Evolutionary conservation across 2,329 filamentous ascomycete genomes (phyloP), one percentile per base, ranked within the genome.

Genomic region (Fonsecaea nubica): DNA sequence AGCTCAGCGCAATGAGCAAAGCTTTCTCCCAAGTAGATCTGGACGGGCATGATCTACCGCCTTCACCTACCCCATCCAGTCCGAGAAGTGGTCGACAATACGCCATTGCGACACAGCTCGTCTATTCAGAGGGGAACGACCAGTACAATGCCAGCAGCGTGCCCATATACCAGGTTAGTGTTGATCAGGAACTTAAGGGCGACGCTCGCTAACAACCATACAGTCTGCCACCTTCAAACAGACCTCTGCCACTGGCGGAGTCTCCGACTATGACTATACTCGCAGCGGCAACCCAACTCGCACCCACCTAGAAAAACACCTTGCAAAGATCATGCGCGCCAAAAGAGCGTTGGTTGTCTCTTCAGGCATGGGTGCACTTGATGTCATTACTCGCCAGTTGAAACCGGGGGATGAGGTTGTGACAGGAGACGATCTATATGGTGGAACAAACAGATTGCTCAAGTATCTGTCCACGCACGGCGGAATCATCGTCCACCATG

Each of bases 251-350:
- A 70, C 67, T 4, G 90, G 91, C 69, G 85, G 81, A 54, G 92
- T 92, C 66, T 92, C 92, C 67, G 93, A 98, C 80, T 99, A 98
- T 80, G 95, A 99, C 83, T 99, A 99, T 83, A 98, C 95, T 67
- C 92, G 96, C 68, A 98, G 93, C 40, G 95, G 95, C 64, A 99
- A 99, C 78, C 95, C 95, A 18, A 99, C 95, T 65, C 88, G 95
- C 71, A 96, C 94, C 38, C 95, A 99, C 76, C 87, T 99, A 69
- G 95, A 99, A 83, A 89, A 94, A 66, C 95, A 99, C 80, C 84
- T 99, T 74, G 95, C 96, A 76, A 99, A 99, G 86, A 96, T 99
- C 78, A 99, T 99, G 96, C 93, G 92, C 74, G 95, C 95, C 54
- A 89, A 89, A 74, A 91, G 96, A 64, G 92, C 92, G 9, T 87